Base-by-base conservation (phyloP, 169 alveolate species). In the Cryptosporidium meleagridis region DNA sequence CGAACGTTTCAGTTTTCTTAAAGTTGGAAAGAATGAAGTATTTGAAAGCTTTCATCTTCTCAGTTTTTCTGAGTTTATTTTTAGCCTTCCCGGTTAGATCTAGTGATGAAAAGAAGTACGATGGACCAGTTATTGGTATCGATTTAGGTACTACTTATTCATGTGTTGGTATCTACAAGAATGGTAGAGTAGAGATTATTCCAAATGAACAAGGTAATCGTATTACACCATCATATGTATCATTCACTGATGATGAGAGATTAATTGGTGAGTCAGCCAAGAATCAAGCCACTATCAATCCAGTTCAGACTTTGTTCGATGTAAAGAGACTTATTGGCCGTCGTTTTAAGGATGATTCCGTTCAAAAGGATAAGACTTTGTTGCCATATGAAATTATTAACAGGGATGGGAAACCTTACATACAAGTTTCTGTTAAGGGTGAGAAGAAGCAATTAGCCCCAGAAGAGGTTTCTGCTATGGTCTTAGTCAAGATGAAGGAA, bases 391-490 rank as follows among this genome's bases (percentile, higher is more conserved):
- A 93, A 37, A 97, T 97, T 69, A 96, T 95, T 48, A 97, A 96
- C 93, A 96, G 97, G 95, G 96, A 93, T 70, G 97, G 96, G 59
- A 97, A 98, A 94, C 99, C 99, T 45, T 94, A 96, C 96, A 97
- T 98, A 69, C 93, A 92, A 37, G 99, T 98, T 59, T 86, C 93
- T 51, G 97, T 96, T 68, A 95, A 95, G 86, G 98, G 97, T 62
- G 94, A 96, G 93, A 89, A 85, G 69, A 97, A 96, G 93, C 95
- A 94, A 48, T 96, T 97, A 93, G 98, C 99, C 0, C 99, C 99
- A 12, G 99, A 98, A 95, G 99, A 98, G 95, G 98, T 98, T 80
- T 97, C 99, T 21, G 99, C 99, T 68, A 96, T 98, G 98, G 99
- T 98, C 1, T 96, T 98, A 70, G 95, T 93, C 86, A 97, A 97